Base-by-base conservation (phyloP, 257 asterid genomes). In the Echites panduratus region DNA sequence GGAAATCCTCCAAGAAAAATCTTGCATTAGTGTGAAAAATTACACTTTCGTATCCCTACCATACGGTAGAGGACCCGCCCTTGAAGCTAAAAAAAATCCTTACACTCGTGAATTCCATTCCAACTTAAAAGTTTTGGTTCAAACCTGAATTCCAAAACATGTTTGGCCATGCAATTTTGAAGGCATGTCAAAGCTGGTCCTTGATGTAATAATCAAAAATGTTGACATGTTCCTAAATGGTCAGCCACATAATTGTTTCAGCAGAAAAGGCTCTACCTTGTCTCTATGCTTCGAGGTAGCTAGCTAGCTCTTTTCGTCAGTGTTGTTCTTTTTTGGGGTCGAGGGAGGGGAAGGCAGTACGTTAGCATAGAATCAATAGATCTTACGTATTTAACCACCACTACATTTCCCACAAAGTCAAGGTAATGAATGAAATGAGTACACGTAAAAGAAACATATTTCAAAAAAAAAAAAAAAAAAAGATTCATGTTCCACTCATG, bases 21-120 rank as follows among this genome's bases (percentile, higher is more conserved):
- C n/a, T n/a, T 3, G 1, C 41, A 32, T 68, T 59, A 45, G 53
- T 14, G 66, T 38, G 69, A n/a, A 59, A 45, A 17, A 29, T 45
- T 26, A 2, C 69, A 56, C 20, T 72, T 49, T 27, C 56, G 24
- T 26, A 57, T 57, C 70, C 79, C 44, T 57, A 58, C 74, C 70
- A 68, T 74, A 58, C 74, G 43, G 10, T 14, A 59, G 43, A 27
- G n/a, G n/a, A 61, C 41, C 11, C 22, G 57, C 22, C 24, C 17
- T 4, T 4, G 22, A 0, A 4, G 57, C 57, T 50, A 50, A 50
- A 50, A 20, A 49, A 50, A 16, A n/a, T 4, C 10, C 20, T 20
- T 10, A n/a, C 16, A 9, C 13, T n/a, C 9, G 57, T 19, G 57
- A 50, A 16, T 47, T 2, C 50, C 14, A 16, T 47, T 2, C 50